Evolutionary conservation across 176 grass and related monocot species (phyloP), one percentile per base, ranked within the genome.

Genomic region (Cymbopogon citratus): DNA sequence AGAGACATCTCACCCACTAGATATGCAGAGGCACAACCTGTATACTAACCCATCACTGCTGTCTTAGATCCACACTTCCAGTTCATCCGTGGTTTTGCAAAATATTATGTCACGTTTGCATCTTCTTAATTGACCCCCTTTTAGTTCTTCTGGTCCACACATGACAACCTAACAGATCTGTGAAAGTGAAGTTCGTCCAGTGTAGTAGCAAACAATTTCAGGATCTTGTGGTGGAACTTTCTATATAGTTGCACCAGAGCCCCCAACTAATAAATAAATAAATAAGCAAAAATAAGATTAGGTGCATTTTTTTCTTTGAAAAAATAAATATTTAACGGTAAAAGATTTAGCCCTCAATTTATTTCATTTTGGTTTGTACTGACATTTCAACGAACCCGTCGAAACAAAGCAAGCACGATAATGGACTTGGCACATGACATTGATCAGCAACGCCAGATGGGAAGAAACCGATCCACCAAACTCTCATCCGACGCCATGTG

Each of bases 401-500:
- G 63, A 83, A 90, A 69, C 10, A 21, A 66, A 80, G 80, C 84
- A 73, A 87, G 80, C 80, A 66, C 24, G 68, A 80, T 80, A 74
- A 86, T 82, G 39, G 69, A 51, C 4, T 43, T 51, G 18, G 84
- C 84, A 90, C 75, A 83, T 87, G 88, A 74, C 88, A 87, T 70
- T 83, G 84, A 83, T 87, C 75, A 75, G 80, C 61, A 45, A 34
- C 61, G 88, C 80, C 74, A 80, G 88, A 63, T 83, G 79, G 84
- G 74, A 90, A 83, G 67, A 87, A 87, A 35, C 75, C 51, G 88
- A 90, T 90, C 62, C 69, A 83, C 88, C 88, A 83, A 90, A 90
- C 88, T 86, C 75, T 43, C 40, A 63, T 52, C 75, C 33, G 41
- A 59, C 24, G 75, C 75, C 74, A 90, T 67, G 67, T 52, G 59